phyloP scores from a whole-genome alignment of 2,329 filamentous ascomycete species.

The Fusarium miscanthi region DNA sequence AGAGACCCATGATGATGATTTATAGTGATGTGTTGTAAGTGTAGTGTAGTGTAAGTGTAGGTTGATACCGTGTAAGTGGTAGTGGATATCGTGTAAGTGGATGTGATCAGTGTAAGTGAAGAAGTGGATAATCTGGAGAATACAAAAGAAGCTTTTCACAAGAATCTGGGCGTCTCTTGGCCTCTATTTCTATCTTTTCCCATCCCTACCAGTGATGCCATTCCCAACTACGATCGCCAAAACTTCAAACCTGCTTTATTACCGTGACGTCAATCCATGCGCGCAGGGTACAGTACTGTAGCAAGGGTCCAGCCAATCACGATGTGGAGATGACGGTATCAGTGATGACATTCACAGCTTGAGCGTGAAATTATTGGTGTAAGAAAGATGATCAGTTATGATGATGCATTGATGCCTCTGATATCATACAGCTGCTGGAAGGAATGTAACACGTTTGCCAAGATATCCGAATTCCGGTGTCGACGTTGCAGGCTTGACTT shows the following conservation, averaged over 20 bases:
- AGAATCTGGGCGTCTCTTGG: conserved; percentile 31
- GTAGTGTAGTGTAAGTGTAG: neutral
- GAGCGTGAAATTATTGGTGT: conserved; percentile 4
- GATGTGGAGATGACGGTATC: conserved; percentile 13
- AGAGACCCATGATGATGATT: conserved; percentile 49
- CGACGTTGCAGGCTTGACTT: neutral
- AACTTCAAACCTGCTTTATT: conserved; percentile 34
- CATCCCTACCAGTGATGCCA: neutral
- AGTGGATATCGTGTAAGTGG: neutral
- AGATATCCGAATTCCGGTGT: neutral
- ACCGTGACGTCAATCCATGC: conserved; percentile 32
- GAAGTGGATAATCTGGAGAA: conserved; percentile 2
- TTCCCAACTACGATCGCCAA: conserved; percentile 9
- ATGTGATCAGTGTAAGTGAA: neutral
- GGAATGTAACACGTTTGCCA: neutral
- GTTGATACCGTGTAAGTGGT: neutral
- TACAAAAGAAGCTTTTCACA: conserved; percentile 14
- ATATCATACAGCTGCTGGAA: neutral
- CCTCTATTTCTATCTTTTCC: neutral
- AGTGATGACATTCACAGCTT: conserved; percentile 1
- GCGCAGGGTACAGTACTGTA: neutral
- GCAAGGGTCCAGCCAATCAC: conserved; percentile 31
- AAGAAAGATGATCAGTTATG: neutral
- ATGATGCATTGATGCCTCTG: neutral
- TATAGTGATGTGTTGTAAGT: neutral